These are phyloP conservation scores for Neurospora discreta DNA, from an alignment of 495 filamentous ascomycete genomes.

Conservation along the genomic window DNA sequence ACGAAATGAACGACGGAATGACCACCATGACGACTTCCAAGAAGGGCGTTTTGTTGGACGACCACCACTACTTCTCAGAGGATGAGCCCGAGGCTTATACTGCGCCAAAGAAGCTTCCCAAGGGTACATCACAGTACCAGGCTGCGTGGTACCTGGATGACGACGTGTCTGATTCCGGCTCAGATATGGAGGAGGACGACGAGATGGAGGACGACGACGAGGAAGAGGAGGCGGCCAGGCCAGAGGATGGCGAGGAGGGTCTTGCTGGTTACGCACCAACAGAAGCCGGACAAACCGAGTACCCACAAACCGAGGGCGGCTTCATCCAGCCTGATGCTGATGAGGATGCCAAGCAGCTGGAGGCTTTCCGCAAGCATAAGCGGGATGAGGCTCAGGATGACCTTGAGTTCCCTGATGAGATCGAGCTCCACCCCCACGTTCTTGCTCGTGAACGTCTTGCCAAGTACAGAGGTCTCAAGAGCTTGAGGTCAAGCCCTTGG, in stretches of 20 bases:
- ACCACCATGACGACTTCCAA: constrained; percentile 35
- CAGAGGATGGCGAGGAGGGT: constrained; percentile 72
- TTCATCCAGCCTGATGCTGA: constrained; percentile 81
- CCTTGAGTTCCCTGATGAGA: constrained; percentile 91
- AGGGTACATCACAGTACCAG: constrained; percentile 89
- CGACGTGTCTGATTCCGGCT: constrained; percentile 70
- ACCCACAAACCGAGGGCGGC: constrained; percentile 70
- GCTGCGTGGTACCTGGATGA: constrained; percentile 86
- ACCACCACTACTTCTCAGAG: constrained; percentile 97
- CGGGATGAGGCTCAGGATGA: constrained; percentile 75
- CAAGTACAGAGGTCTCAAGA: constrained; percentile 84
- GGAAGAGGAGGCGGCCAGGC: constrained; percentile 35
- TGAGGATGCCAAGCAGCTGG: constrained; percentile 70
- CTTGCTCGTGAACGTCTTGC: constrained; percentile 74
- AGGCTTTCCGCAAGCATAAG: constrained; percentile 65
- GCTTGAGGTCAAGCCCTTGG: constrained; percentile 74
- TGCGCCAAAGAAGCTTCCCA: constrained; percentile 65
- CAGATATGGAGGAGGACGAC: constrained; percentile 67
- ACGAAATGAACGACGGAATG: constrained; percentile 44
- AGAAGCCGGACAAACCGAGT: constrained; percentile 71
- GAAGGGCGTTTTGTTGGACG: constrained; percentile 82
- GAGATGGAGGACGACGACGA: constrained; percentile 51
- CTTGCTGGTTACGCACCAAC: constrained; percentile 56
- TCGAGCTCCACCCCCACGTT: constrained; percentile 83
- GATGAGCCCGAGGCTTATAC: constrained; percentile 43